Evolutionary conservation across 192 early-diverging fungal species (phyloP).

Genomic region (Gryganskiella cystojenkinii): DNA sequence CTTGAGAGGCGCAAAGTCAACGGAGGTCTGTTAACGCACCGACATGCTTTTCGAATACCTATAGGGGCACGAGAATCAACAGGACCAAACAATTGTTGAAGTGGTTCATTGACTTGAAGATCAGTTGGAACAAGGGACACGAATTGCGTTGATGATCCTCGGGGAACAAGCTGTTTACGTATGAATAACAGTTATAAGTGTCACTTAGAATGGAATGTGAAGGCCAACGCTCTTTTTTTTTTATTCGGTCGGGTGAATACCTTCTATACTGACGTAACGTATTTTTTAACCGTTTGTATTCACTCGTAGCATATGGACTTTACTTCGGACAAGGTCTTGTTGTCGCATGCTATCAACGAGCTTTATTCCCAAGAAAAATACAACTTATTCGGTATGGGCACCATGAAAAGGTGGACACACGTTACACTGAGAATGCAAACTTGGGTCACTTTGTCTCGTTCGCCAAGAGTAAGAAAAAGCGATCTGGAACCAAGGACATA

Average conservation of each 20-base stretch:
- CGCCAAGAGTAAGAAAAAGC: no score
- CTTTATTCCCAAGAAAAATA: slow-evolving; percentile 48
- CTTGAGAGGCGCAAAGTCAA: no score
- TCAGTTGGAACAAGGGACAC: slow-evolving; percentile 24
- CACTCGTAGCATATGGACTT: slow-evolving; percentile 48
- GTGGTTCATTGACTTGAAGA: slow-evolving; percentile 49
- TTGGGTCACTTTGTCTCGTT: no score
- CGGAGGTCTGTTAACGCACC: no score
- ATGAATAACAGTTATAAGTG: neutral
- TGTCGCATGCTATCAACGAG: slow-evolving; percentile 40
- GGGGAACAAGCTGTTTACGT: slow-evolving; percentile 49
- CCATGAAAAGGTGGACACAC: no score
- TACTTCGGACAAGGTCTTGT: slow-evolving; percentile 26
- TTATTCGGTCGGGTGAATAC: no score
- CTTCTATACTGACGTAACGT: neutral
- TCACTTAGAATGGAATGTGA: neutral
- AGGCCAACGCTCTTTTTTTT: neutral
- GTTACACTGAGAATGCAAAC: no score
- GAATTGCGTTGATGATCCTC: slow-evolving; percentile 51
- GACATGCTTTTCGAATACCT: no score
- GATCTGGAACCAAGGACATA: no score
- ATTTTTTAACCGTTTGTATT: neutral
- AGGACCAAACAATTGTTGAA: slow-evolving; percentile 40
- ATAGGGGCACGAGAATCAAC: slow-evolving; percentile 45
- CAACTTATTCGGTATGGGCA: slow-evolving; percentile 25